A percentile compares a stretch with the other conserved stretches of the same genome.
phyloP scores from a whole-genome alignment of 352 stramenopile species.

The Globisporangium irregulare region DNA sequence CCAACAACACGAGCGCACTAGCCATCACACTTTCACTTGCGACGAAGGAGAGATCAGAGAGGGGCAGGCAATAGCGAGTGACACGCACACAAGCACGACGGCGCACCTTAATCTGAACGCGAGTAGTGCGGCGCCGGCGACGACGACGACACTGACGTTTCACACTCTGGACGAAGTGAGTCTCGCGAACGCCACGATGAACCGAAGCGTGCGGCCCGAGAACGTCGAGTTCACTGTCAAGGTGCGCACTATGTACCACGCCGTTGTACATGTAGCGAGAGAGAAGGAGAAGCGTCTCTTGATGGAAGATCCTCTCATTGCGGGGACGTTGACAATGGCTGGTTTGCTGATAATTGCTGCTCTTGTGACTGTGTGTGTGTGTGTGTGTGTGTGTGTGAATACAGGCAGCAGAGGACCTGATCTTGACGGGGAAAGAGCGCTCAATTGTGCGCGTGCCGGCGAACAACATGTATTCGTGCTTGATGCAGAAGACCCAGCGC shows the following conservation, averaged over 20 bases:
- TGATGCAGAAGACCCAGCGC: conserved; percentile 98
- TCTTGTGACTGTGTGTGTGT: not conserved
- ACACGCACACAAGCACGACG: conserved; percentile 6
- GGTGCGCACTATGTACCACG: conserved; percentile 32
- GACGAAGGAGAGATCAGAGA: not conserved
- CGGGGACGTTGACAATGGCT: conserved; percentile 37
- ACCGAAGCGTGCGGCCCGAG: conserved; percentile 82
- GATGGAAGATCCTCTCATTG: not conserved
- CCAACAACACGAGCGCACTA: not conserved
- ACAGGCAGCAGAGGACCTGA: conserved; percentile 73
- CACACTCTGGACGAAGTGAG: conserved; percentile 18
- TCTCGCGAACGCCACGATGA: conserved; percentile 38
- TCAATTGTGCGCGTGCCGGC: conserved; percentile 81
- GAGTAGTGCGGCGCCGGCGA: conserved; percentile 12
- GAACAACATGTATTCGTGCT: conserved; percentile 91
- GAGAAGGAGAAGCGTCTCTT: not conserved
- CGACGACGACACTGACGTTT: conserved; percentile 7
- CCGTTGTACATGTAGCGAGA: not conserved
- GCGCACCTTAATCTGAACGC: conserved; percentile 16
- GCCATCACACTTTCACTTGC: not conserved
- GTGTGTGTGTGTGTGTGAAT: not conserved
- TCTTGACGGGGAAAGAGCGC: conserved; percentile 72
- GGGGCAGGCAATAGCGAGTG: not conserved
- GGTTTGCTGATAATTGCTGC: conserved; percentile 8
- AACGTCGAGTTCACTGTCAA: conserved; percentile 97